Evolutionary conservation across 176 grass and related monocot species (phyloP).

Genomic region (Tuctoria greenei): DNA sequence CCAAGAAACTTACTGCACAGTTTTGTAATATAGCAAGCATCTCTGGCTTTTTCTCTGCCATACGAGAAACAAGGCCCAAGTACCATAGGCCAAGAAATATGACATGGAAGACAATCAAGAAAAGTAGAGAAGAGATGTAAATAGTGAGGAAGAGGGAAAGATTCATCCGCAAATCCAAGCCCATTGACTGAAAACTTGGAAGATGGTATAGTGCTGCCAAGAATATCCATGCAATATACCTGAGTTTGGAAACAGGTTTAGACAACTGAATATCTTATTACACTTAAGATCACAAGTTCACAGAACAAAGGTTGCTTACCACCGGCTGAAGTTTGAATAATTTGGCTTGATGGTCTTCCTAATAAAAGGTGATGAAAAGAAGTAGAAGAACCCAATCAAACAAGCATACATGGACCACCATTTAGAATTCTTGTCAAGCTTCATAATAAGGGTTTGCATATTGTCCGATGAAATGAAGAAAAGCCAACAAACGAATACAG

Average conservation of each 20-base stretch:
- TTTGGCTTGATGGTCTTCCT: conserved; percentile 92
- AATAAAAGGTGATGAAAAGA: conserved; percentile 97
- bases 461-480: conserved; percentile 96
- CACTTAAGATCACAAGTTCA: conserved; percentile 10
- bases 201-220: conserved; percentile 95
- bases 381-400: conserved; percentile 97
- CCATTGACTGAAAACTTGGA: conserved; percentile 99
- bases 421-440: conserved; percentile 97
- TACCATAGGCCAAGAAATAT: conserved; percentile 98
- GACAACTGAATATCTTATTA: conserved; percentile 14
- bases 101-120: conserved; percentile 86
- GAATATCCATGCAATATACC: conserved; percentile 99
- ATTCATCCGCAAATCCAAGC: conserved; percentile 96
- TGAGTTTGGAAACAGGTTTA: conserved; percentile 43
- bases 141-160: conserved; percentile 87
- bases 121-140: conserved; percentile 84
- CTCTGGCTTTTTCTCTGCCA: conserved; percentile 84
- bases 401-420: conserved; percentile 99
- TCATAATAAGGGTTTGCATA: conserved; percentile 80
- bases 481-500: conserved; percentile 72
- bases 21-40: conserved; percentile 92
- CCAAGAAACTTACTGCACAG: conserved; percentile 71
- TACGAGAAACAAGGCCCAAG: conserved; percentile 83
- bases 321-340: conserved; percentile 97
- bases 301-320: conserved; percentile 47